Conservation (phyloP, 306 rosid genomes). For the Vicia sativa region DNA sequence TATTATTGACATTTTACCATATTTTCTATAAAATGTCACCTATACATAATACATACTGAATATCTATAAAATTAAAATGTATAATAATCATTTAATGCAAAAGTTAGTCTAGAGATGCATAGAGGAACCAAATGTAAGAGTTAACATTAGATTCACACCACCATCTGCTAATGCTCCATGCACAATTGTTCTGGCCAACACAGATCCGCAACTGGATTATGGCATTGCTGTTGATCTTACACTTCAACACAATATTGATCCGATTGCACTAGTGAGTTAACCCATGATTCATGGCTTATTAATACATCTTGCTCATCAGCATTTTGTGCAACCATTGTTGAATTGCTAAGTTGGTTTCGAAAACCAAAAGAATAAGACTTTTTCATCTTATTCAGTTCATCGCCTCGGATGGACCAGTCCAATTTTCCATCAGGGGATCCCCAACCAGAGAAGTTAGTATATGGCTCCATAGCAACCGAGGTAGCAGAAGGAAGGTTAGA, state of each 20-base stretch:
- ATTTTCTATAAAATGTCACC: conserved; percentile 37
- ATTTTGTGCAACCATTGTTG: not conserved
- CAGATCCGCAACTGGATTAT: conserved; percentile 31
- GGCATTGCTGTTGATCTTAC: conserved; percentile 53
- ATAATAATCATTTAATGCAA: conserved; percentile 33
- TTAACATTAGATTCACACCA: conserved; percentile 43
- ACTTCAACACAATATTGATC: conserved; percentile 46
- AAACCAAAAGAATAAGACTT: conserved; percentile 76
- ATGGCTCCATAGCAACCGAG: too few species aligned
- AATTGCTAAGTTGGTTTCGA: conserved; percentile 41
- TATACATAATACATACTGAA: conserved; percentile 47
- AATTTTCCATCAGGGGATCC: too few species aligned
- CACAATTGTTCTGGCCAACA: conserved; percentile 49
- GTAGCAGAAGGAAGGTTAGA: too few species aligned
- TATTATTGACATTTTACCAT: conserved; percentile 26
- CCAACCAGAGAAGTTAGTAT: too few species aligned
- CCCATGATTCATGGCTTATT: conserved; percentile 50
- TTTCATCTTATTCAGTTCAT: conserved; percentile 45
- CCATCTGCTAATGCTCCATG: conserved; percentile 74
- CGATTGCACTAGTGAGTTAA: conserved; percentile 52
- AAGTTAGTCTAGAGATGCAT: conserved; percentile 22
- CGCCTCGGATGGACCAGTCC: too few species aligned
- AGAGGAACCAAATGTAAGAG: too few species aligned
- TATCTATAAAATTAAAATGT: conserved; percentile 52
- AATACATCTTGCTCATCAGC: conserved; percentile 57